Percentiles rank a stretch among this genome's conserved stretches.
These are phyloP conservation scores for Chimonanthus praecox DNA, from an alignment of 164 flowering plant genomes.

Conservation along the genomic window DNA sequence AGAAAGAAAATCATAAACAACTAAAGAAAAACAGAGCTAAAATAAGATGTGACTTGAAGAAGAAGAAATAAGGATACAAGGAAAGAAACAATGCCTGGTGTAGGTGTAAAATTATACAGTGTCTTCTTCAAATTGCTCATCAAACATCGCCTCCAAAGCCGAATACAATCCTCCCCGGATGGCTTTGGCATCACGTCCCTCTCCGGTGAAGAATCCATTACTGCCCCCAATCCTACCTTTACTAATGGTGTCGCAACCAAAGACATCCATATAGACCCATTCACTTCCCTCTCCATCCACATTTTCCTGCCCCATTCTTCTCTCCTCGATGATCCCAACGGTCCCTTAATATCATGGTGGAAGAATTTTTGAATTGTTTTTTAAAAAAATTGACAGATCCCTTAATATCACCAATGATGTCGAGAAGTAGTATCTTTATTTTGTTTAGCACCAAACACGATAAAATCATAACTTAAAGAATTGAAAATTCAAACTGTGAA, in stretches of 20 bases:
- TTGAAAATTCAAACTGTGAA: too few species aligned
- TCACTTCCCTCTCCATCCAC: conserved; percentile 49
- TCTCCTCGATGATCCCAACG: conserved; percentile 18
- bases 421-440: too few species aligned
- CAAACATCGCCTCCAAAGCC: conserved; percentile 75
- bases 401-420: too few species aligned
- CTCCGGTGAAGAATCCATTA: conserved; percentile 56
- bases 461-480: too few species aligned
- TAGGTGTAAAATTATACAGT: conserved; percentile 83
- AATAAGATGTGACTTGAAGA: background rate
- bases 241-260: conserved; percentile 91
- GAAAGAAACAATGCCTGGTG: conserved; percentile 61
- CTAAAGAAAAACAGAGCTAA: too few species aligned
- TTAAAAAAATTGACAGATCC: too few species aligned
- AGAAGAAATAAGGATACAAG: background rate
- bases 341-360: too few species aligned
- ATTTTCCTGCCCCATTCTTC: conserved; percentile 56
- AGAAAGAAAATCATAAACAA: too few species aligned
- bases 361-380: too few species aligned
- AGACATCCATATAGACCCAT: conserved; percentile 76
- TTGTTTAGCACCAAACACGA: too few species aligned
- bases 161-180: conserved; percentile 32
- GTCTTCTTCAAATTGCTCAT: conserved; percentile 78
- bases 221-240: conserved; percentile 71
- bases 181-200: conserved; percentile 76